These are phyloP conservation scores for Petunia axillaris DNA, from an alignment of 257 asterid species.

Conservation along the genomic window DNA sequence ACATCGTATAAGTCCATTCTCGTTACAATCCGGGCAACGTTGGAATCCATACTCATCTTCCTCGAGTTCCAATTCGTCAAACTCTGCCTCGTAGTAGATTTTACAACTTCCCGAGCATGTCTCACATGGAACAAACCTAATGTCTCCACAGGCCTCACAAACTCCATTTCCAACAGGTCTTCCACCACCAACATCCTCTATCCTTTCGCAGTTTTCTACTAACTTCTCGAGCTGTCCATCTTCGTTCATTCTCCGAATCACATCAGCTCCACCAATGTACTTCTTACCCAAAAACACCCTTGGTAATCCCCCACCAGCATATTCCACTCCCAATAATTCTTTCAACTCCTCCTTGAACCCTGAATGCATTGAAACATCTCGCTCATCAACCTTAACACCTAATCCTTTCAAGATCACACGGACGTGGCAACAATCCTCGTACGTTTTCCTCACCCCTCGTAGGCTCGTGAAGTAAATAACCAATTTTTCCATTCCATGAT, in stretches of 20 bases:
- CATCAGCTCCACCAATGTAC: slow-evolving; percentile 84
- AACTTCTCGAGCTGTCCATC: slow-evolving; percentile 72
- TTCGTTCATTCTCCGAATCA: slow-evolving; percentile 66
- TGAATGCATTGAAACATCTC: slow-evolving; percentile 92
- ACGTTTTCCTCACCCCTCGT: slow-evolving; percentile 88
- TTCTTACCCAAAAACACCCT: slow-evolving; percentile 63
- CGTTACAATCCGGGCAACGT: slow-evolving; percentile 72
- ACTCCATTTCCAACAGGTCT: slow-evolving; percentile 24
- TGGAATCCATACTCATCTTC: slow-evolving; percentile 52
- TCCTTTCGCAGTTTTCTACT: slow-evolving; percentile 62
- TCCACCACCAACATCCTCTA: slow-evolving; percentile 39
- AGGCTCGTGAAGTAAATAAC: slow-evolving; percentile 80
- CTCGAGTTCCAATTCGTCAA: slow-evolving; percentile 33
- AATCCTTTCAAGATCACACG: slow-evolving; percentile 67
- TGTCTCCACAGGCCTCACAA: slow-evolving; percentile 86
- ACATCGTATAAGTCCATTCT: slow-evolving; percentile 68
- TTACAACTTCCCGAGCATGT: slow-evolving; percentile 94
- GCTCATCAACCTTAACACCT: slow-evolving; percentile 77
- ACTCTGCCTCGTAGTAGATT: slow-evolving; percentile 57
- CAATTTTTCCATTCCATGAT: slow-evolving; percentile 45
- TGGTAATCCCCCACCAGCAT: slow-evolving; percentile 54
- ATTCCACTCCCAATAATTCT: slow-evolving; percentile 60
- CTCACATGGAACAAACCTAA: slow-evolving; percentile 85
- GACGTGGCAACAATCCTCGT: slow-evolving; percentile 90
- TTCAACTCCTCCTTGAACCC: slow-evolving; percentile 85